A percentile compares a stretch with the other conserved stretches of the same genome.
These are phyloP conservation scores for Suillus cothurnatus DNA, from an alignment of 768 basidiomycete species.

Conservation along the genomic window DNA sequence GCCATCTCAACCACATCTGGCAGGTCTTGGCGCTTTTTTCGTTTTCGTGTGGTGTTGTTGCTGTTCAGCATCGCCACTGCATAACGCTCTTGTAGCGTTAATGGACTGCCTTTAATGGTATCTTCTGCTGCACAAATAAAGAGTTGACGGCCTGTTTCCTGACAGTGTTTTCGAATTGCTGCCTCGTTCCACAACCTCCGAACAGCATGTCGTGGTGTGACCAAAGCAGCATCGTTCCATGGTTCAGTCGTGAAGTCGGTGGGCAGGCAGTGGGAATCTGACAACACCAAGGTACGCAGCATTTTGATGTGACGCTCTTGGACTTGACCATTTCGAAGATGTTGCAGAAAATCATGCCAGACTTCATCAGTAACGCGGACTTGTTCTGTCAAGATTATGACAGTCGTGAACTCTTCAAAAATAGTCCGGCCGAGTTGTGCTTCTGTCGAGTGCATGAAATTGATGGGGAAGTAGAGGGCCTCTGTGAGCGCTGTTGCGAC, in stretches of 20 bases:
- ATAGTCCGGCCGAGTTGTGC: slow-evolving; percentile 21
- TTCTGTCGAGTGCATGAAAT: slow-evolving; percentile 1
- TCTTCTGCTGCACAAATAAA: neutral
- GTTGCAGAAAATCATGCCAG: slow-evolving; percentile 35
- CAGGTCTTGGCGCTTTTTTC: slow-evolving; percentile 8
- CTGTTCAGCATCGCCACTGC: neutral
- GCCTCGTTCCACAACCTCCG: slow-evolving; percentile 31
- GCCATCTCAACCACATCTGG: slow-evolving; percentile 27
- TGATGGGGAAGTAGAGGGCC: slow-evolving; percentile 12
- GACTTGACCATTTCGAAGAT: slow-evolving; percentile 27
- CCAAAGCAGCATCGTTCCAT: slow-evolving; percentile 27
- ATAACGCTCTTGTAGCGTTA: neutral
- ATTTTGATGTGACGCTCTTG: slow-evolving; percentile 27
- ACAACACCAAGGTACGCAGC: slow-evolving; percentile 27
- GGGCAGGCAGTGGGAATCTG: neutral
- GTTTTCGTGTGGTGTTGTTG: neutral
- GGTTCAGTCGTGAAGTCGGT: slow-evolving; percentile 21
- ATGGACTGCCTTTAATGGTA: neutral
- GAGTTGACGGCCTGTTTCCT: neutral
- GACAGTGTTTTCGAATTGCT: neutral
- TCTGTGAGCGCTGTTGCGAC: slow-evolving; percentile 12
- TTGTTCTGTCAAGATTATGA: slow-evolving; percentile 38
- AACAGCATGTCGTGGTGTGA: slow-evolving; percentile 35
- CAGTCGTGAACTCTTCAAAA: slow-evolving; percentile 31
- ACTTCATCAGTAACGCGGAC: slow-evolving; percentile 29